A percentile compares a stretch with the other conserved stretches of the same genome.
Evolutionary conservation across 345 rosid genomes (phyloP).

Genomic region (Gossypium herbaceum): DNA sequence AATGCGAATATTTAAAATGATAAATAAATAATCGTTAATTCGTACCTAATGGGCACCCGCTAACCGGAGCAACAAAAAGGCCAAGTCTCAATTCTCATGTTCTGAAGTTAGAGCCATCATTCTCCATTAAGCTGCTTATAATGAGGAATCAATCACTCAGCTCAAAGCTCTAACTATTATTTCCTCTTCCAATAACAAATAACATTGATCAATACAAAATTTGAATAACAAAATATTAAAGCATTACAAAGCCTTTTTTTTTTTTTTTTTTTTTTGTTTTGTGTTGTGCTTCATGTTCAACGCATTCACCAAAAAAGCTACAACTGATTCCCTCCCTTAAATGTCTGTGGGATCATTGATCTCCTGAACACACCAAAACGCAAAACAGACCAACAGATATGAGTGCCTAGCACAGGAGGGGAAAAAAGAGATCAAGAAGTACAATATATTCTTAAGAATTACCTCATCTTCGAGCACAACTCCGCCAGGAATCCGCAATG

Average conservation of each 20-base stretch:
- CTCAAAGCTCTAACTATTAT: slow-evolving; percentile 4
- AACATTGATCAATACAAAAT: not conserved
- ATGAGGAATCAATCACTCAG: not conserved
- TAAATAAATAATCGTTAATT: not conserved
- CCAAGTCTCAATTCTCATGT: not conserved
- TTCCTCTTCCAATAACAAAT: not conserved
- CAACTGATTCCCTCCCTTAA: not conserved
- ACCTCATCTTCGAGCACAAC: slow-evolving; percentile 41
- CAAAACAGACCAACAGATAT: not conserved
- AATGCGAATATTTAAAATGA: not conserved
- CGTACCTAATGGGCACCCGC: not conserved
- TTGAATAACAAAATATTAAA: not conserved
- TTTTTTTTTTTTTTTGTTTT: not conserved
- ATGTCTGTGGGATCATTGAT: slow-evolving; percentile 30
- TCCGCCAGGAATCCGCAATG: slow-evolving; percentile 46
- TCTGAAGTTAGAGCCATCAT: not conserved
- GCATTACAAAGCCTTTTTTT: not conserved
- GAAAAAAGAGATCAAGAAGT: not conserved
- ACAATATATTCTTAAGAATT: not conserved
- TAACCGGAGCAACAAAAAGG: not conserved
- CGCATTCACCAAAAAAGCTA: not conserved
- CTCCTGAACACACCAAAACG: slow-evolving; percentile 29
- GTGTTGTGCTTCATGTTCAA: not conserved
- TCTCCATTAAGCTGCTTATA: not conserved
- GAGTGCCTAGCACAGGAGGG: not conserved